These are phyloP conservation scores for Malus hybrid DNA, from an alignment of 331 rosid species.

Conservation along the genomic window DNA sequence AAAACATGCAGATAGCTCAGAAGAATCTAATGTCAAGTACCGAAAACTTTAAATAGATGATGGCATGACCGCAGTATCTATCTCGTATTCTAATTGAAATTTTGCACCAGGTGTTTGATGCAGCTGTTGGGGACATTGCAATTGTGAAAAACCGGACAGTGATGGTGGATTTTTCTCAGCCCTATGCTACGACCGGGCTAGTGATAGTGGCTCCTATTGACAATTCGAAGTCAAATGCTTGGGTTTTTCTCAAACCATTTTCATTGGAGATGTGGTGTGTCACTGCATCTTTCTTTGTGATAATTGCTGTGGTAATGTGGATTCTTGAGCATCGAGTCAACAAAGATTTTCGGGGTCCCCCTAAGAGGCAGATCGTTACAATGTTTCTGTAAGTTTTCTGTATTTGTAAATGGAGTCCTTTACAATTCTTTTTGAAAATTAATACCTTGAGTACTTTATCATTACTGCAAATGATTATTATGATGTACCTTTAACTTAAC, in stretches of 20 bases:
- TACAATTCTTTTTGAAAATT: not conserved
- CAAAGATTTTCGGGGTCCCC: constrained; percentile 87
- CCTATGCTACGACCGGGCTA: constrained; percentile 72
- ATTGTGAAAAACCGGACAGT: constrained; percentile 77
- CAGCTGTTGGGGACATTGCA: constrained; percentile 87
- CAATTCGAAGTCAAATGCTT: constrained; percentile 52
- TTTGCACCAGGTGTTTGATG: constrained; percentile 67
- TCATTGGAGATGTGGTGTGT: constrained; percentile 78
- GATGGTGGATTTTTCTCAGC: constrained; percentile 89
- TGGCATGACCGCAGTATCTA: not conserved
- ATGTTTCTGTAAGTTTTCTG: constrained; percentile 57
- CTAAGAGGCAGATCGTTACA: constrained; percentile 68
- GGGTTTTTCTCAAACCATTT: constrained; percentile 89
- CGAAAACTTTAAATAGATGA: too few species aligned
- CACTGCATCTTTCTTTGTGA: constrained; percentile 58
- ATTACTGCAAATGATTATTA: not conserved
- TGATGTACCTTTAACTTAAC: too few species aligned
- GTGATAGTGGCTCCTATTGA: constrained; percentile 75
- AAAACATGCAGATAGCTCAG: not conserved
- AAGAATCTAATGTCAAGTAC: not conserved
- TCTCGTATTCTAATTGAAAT: constrained; percentile 3
- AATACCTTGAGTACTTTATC: not conserved
- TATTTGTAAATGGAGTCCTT: not conserved
- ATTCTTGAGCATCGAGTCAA: constrained; percentile 89
- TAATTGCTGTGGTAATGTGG: constrained; percentile 78